phyloP scores from a whole-genome alignment of 768 basidiomycete genomes.

The Macrolepiota albuminosa region DNA sequence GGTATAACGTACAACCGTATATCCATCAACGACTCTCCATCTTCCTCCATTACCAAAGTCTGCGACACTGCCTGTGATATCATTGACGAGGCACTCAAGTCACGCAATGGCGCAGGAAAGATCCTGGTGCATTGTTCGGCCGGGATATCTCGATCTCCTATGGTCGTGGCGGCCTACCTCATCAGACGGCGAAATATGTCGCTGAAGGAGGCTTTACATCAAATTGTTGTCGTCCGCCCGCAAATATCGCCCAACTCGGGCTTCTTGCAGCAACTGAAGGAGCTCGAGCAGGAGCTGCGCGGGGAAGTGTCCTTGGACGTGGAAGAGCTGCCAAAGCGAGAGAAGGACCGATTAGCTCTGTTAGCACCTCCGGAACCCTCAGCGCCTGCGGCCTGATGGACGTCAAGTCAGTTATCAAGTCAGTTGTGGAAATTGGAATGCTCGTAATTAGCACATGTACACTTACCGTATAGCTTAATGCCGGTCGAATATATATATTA shows the following conservation, averaged over 20 bases:
- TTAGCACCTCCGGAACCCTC: not conserved
- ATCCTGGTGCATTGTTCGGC: not conserved
- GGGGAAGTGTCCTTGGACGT: not conserved
- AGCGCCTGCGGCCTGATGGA: not conserved
- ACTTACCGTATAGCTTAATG: not conserved
- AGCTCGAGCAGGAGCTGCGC: not conserved
- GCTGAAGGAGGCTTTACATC: not conserved
- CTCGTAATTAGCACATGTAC: not conserved
- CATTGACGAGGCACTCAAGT: not conserved
- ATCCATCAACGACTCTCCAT: not conserved
- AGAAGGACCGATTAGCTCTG: not conserved
- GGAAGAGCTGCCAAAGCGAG: slow-evolving; percentile 1
- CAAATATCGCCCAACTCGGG: not conserved
- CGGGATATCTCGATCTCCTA: not conserved
- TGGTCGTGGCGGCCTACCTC: not conserved
- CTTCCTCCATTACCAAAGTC: not conserved
- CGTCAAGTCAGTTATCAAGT: not conserved
- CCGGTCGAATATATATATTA: not conserved
- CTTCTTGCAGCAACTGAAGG: not conserved
- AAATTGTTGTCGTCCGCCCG: not conserved
- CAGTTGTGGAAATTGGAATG: not conserved
- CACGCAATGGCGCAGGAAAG: not conserved
- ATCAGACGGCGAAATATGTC: not conserved
- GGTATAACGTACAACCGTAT: not conserved
- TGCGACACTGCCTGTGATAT: not conserved